Conservation (phyloP, 768 basidiomycete species). For the Trametes meyenii region DNA sequence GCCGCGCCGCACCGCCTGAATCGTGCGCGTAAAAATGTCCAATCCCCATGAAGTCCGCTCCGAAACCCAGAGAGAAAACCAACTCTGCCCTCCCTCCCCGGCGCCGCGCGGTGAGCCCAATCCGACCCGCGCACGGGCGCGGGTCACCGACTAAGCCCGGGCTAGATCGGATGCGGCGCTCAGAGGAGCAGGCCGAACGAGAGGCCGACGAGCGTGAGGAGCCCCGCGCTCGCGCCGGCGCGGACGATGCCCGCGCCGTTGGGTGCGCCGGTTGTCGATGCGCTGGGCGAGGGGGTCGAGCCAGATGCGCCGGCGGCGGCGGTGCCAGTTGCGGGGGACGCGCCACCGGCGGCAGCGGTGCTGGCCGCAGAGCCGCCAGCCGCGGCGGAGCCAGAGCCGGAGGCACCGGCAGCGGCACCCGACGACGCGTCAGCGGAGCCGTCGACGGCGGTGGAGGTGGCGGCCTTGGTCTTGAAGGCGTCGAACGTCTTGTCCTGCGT, state of each 20-base stretch:
- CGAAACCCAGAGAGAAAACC: not conserved
- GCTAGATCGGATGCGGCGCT: conserved; percentile 3
- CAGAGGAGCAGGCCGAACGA: conserved; percentile 22
- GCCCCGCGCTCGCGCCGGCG: conserved; percentile 38
- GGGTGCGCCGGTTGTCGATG: conserved; percentile 1
- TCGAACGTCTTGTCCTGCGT: conserved; percentile 48
- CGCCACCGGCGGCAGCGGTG: conserved; percentile 12
- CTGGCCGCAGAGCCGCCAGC: conserved; percentile 12
- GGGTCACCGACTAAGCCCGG: not conserved
- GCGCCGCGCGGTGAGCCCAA: conserved; percentile 17
- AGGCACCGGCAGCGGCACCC: conserved; percentile 6
- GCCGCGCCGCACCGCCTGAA: not conserved
- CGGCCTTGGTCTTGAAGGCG: conserved; percentile 41
- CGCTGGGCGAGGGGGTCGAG: conserved; percentile 18
- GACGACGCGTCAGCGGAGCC: conserved; percentile 6
- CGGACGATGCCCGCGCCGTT: conserved; percentile 24
- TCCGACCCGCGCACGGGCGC: conserved; percentile 10
- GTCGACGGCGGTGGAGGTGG: conserved; percentile 13
- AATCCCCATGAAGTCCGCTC: not conserved
- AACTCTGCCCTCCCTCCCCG: not conserved
- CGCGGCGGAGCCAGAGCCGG: conserved; percentile 16
- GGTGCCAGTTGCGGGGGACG: conserved; percentile 32
- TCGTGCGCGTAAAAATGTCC: not conserved
- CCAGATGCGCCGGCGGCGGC: conserved; percentile 26
- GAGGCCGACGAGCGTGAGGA: conserved; percentile 19